A percentile compares a stretch with the other conserved stretches of the same genome.
Evolutionary conservation across 202 grass and related monocot genomes (phyloP).

Genomic region (Dendrocalamus latiflorus): DNA sequence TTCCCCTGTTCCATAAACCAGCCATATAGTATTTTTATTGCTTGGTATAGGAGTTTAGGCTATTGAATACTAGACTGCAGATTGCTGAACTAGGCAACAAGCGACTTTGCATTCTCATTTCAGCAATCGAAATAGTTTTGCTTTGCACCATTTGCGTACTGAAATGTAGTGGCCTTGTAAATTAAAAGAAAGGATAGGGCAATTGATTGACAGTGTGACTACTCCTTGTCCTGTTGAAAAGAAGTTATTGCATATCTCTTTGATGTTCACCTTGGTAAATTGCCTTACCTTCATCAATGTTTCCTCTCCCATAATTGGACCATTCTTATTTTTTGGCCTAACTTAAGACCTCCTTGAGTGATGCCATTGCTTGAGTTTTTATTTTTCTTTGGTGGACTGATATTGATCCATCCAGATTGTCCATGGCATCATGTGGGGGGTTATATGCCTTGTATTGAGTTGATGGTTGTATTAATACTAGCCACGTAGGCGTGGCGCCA

Average conservation of each 20-base stretch:
- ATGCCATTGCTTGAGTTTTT: background rate
- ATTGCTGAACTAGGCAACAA: background rate
- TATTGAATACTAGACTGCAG: background rate
- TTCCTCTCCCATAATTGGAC: background rate
- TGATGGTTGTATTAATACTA: background rate
- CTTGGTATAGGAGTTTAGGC: background rate
- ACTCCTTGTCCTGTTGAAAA: background rate
- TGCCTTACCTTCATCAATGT: background rate
- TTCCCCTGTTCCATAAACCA: background rate
- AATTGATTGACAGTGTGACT: background rate
- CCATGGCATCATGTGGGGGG: background rate
- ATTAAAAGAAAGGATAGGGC: background rate
- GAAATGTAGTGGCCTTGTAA: background rate
- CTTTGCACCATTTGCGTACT: slow-evolving; percentile 1
- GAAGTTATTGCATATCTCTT: background rate
- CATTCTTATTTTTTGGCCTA: background rate
- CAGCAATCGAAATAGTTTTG: background rate
- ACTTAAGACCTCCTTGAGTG: background rate
- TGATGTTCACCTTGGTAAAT: background rate
- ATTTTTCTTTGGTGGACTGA: background rate
- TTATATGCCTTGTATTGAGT: background rate
- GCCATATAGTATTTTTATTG: background rate
- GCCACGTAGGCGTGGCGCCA: no score
- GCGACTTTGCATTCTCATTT: background rate
- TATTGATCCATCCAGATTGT: slow-evolving; percentile 13